Base-by-base conservation (phyloP, 768 basidiomycete species). In the Terana coerulea region DNA sequence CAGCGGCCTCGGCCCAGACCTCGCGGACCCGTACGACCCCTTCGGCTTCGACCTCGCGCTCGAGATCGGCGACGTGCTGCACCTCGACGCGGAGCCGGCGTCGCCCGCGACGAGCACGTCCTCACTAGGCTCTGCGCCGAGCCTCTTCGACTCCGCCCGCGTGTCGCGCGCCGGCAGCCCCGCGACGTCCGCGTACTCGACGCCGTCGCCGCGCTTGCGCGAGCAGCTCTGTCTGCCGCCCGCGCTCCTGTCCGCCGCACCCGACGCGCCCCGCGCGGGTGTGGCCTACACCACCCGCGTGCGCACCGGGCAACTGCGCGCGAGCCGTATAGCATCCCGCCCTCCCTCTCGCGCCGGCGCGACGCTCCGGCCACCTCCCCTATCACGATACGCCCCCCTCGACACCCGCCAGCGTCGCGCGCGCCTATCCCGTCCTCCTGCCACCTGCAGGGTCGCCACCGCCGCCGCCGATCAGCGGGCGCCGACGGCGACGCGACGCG, bases 201-300 rank as follows among this genome's bases (percentile, higher is more conserved):
- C 43, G 10, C 51, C 51, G 10, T 42, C 41, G 1, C 51, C 51
- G 25, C 45, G 39, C 41, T 44, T 42, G 25, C 50, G 46, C 36
- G 54, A 59, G 30, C 54, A 58, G n/a, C 49, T 59, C 25, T 63
- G 60, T 31, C 54, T 63, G 19, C 62, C 60, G 9, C 62, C 25
- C 30, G 44, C 60, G 29, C 57, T 63, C 42, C 56, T 62, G 51
- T 45, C 59, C 47, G 47, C 57, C 46, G 53, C 52, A 33, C 49
- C 60, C 24, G 47, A 54, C 11, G 26, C 51, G 30, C 21, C 21
- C 49, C 2, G 15, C 21, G 21, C 43, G 47, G 6, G 30, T 53
- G 12, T 31, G 17, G 8, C 41, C 25, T 12, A 37, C 14, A 40
- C 24, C 39, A 10, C 12, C 43, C 24, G 33, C n/a, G 15, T 5